Conservation (phyloP, 2,329 filamentous ascomycete species). For the Aureobasidium sp. region DNA sequence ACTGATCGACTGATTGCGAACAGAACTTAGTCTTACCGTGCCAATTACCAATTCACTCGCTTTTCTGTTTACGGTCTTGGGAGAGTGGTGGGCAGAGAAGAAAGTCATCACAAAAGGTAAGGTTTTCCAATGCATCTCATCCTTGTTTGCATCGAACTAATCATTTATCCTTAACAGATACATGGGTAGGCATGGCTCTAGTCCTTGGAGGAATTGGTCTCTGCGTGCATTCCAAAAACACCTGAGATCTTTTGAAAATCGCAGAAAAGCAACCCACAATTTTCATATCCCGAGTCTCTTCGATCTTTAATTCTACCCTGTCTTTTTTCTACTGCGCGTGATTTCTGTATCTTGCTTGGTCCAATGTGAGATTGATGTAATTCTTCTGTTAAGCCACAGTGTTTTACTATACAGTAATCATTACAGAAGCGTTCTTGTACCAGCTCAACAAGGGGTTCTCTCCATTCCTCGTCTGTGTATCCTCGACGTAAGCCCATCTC, state of each 20-base stretch:
- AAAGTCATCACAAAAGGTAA: conserved; percentile 80
- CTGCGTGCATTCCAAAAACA: conserved; percentile 59
- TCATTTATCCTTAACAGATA: conserved; percentile 49
- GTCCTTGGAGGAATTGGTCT: conserved; percentile 74
- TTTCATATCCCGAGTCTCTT: too few species aligned
- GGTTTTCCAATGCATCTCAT: conserved; percentile 22
- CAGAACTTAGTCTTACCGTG: conserved; percentile 79
- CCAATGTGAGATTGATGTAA: too few species aligned
- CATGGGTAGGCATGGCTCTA: conserved; percentile 72
- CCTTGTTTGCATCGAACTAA: too few species aligned
- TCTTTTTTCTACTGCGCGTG: too few species aligned
- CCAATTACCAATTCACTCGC: conserved; percentile 92
- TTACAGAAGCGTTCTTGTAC: conserved; percentile 80
- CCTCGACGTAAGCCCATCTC: conserved; percentile 82
- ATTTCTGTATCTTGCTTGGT: too few species aligned
- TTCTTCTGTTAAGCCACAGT: too few species aligned
- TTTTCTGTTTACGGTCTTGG: conserved; percentile 91
- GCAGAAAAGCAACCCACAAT: too few species aligned
- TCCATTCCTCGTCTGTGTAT: conserved; percentile 79
- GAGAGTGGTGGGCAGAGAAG: conserved; percentile 89
- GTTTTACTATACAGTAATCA: conserved; percentile 9
- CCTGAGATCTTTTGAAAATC: conserved; percentile 14
- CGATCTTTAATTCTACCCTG: too few species aligned
- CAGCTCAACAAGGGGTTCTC: conserved; percentile 89
- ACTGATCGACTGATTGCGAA: background rate